A percentile compares a stretch with the other conserved stretches of the same genome.
phyloP scores from a whole-genome alignment of 805 yeast species.

The Yueomyces sinensis region DNA sequence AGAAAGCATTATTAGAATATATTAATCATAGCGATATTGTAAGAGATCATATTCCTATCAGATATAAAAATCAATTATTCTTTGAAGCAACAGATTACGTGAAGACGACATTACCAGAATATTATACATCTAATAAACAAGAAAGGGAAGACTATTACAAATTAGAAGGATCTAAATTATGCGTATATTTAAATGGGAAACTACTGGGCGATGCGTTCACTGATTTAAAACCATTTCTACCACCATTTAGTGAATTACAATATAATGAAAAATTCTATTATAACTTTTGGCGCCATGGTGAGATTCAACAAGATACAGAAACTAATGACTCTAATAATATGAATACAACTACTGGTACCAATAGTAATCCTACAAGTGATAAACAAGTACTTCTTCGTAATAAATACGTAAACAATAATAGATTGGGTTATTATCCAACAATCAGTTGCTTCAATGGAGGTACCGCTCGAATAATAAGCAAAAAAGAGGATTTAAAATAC shows the following conservation, averaged over 20 bases:
- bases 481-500: constrained; percentile 41
- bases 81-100: constrained; percentile 68
- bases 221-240: constrained; percentile 60
- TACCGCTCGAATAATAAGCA: constrained; percentile 53
- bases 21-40: constrained; percentile 31
- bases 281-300: constrained; percentile 20
- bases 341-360: constrained; percentile 14
- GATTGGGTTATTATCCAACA: constrained; percentile 85
- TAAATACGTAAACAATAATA: constrained; percentile 59
- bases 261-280: constrained; percentile 26
- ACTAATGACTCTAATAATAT: constrained; percentile 2
- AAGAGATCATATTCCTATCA: constrained; percentile 80
- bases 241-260: constrained; percentile 54
- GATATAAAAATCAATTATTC: constrained; percentile 61
- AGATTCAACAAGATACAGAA: neutral
- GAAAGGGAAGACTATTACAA: constrained; percentile 28
- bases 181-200: constrained; percentile 68
- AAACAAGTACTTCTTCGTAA: constrained; percentile 17
- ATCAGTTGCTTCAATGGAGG: constrained; percentile 76
- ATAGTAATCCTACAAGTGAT: constrained; percentile 17
- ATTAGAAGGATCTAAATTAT: constrained; percentile 39
- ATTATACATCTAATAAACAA: constrained; percentile 19
- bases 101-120: constrained; percentile 22
- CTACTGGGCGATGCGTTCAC: constrained; percentile 52
- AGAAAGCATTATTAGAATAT: constrained; percentile 18